Conservation (phyloP, 495 filamentous ascomycete species). For the Penicillium nucicola region DNA sequence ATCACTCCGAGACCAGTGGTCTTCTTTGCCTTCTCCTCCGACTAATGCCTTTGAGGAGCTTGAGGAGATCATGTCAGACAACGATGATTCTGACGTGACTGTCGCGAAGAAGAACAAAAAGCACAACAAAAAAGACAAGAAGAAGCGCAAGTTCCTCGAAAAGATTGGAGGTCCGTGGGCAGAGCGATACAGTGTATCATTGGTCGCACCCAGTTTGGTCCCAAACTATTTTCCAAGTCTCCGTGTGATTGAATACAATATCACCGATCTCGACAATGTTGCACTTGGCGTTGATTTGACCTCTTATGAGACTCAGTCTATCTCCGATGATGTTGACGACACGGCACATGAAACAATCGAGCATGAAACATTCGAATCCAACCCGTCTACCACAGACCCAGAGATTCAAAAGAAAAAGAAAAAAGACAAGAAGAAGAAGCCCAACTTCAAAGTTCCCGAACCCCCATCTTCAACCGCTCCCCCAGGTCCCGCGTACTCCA, state of each 20-base stretch:
- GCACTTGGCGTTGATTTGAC: conserved; percentile 32
- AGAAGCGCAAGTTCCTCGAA: conserved; percentile 55
- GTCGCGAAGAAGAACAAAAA: conserved; percentile 35
- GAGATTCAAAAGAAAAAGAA: conserved; percentile 46
- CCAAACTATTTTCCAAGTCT: conserved; percentile 91
- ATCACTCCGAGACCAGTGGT: conserved; percentile 75
- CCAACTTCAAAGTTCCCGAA: conserved; percentile 62
- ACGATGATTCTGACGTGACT: conserved; percentile 1
- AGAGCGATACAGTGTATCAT: conserved; percentile 77
- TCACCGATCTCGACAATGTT: conserved; percentile 65
- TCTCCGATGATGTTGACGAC: background rate
- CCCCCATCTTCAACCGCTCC: conserved; percentile 68
- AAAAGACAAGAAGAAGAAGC: conserved; percentile 52
- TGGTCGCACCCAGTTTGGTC: conserved; percentile 82
- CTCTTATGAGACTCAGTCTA: conserved; percentile 11
- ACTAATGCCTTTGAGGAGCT: conserved; percentile 11
- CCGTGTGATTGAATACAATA: conserved; percentile 89
- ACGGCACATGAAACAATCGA: background rate
- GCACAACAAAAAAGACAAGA: conserved; percentile 43
- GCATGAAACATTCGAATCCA: background rate
- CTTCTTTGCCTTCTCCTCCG: conserved; percentile 63
- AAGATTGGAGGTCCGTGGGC: conserved; percentile 75
- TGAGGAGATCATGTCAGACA: conserved; percentile 10
- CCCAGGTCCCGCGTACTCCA: conserved; percentile 89
- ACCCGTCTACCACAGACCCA: background rate